Base-by-base conservation (phyloP, 2,329 filamentous ascomycete species). In the Talaromyces marneffei region DNA sequence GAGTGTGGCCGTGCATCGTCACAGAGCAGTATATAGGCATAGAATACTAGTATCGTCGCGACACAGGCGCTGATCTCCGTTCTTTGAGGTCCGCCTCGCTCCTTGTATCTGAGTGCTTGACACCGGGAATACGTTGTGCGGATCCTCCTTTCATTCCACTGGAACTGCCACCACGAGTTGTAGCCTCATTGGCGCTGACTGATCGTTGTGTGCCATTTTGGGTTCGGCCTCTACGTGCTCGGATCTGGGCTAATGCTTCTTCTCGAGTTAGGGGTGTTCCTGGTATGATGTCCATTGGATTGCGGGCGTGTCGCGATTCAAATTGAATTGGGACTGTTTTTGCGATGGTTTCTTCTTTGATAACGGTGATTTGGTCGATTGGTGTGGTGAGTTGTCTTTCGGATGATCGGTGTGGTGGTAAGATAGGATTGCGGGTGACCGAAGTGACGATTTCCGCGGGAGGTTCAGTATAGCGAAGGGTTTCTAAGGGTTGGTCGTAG, bases 171-270 rank as follows among this genome's bases (percentile, higher is more conserved):
- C 14, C 5, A 29, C 68, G 69, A 12, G 71, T 63, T 5, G 65
- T 69, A 37, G 71, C 70, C 64, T 77, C 76, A 33, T 68, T 73
- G 18, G 74, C 73, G 52, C 76, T 78, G 10, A 71, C 72, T 50
- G 75, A 77, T 62, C 75, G 69, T 62, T 78, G 74, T 62, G 70
- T 66, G 39, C 72, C 72, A 58, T 71, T 78, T 62, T 75, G 74
- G n/a, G 79, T 75, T 55, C 78, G 72, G 14, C 75, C 77, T 59
- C 79, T 72, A 52, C 79, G 70, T n/a, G 78, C 78, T 61, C 78
- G 69, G 44, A 81, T 81, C 64, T 80, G 78, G 7, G 79, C 79
- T 1, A 81, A 70, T 1, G 79, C 79, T 62, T 78, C 74, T 69
- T 81, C 79, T 20, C 79, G 75, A 55, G 72, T 77, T 58, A 80